Percentiles rank a stretch among this genome's conserved stretches.
These are phyloP conservation scores for Alternaria conjuncta DNA, from an alignment of 2,329 filamentous ascomycete species.

Conservation along the genomic window DNA sequence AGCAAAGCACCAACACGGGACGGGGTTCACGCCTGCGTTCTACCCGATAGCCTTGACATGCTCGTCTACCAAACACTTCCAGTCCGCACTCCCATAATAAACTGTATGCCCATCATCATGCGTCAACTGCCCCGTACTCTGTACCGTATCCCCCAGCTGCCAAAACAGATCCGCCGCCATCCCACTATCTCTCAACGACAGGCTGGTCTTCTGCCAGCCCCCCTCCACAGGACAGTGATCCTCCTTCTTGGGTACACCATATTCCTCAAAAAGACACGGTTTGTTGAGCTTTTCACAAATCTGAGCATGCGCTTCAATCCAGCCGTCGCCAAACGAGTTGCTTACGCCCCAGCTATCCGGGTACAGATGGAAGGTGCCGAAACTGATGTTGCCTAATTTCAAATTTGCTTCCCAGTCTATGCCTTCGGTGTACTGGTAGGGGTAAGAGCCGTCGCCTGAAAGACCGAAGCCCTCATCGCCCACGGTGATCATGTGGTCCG, in stretches of 20 bases:
- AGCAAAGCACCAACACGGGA: neutral
- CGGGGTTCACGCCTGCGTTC: neutral
- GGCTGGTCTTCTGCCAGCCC: conserved; percentile 40
- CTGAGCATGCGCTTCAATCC: conserved; percentile 56
- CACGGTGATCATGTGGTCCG: conserved; percentile 66
- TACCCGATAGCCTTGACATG: conserved; percentile 37
- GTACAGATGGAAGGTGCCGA: conserved; percentile 63
- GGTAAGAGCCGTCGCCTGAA: conserved; percentile 57
- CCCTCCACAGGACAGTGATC: conserved; percentile 39
- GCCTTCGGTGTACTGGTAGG: conserved; percentile 60
- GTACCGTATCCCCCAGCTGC: conserved; percentile 39
- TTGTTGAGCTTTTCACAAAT: conserved; percentile 49
- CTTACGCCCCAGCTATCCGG: conserved; percentile 50
- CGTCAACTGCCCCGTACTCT: conserved; percentile 30
- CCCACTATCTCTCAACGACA: conserved; percentile 26
- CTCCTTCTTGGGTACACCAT: conserved; percentile 33
- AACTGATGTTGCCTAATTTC: conserved; percentile 61
- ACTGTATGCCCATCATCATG: conserved; percentile 42
- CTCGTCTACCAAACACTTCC: conserved; percentile 40
- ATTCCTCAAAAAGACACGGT: conserved; percentile 51
- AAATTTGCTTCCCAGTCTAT: conserved; percentile 61
- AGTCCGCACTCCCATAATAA: conserved; percentile 37
- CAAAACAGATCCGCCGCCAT: conserved; percentile 46
- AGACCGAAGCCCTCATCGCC: conserved; percentile 68
- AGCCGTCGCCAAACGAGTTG: conserved; percentile 52